Conservation (phyloP, 805 yeast species). For the Schwanniomyces polymorphus region DNA sequence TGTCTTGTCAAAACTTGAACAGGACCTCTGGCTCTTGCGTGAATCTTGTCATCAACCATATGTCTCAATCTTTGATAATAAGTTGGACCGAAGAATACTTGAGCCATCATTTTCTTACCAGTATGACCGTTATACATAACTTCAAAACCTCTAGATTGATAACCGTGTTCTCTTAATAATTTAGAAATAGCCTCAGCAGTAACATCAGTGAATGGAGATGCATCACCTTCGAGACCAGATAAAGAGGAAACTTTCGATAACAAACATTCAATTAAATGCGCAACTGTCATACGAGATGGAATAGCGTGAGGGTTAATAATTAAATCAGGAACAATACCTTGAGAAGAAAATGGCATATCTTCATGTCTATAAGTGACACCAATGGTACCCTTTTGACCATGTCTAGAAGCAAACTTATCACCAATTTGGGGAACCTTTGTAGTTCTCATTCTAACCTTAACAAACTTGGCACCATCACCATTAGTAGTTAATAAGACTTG, state of each 20-base stretch:
- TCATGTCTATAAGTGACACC: slow-evolving; percentile 98
- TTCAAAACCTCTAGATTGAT: slow-evolving; percentile 97
- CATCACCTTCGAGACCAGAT: slow-evolving; percentile 98
- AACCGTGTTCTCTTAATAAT: slow-evolving; percentile 90
- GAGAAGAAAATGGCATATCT: slow-evolving; percentile 96
- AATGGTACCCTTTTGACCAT: slow-evolving; percentile 99
- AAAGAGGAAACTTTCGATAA: slow-evolving; percentile 91
- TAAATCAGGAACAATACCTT: slow-evolving; percentile 96
- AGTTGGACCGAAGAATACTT: slow-evolving; percentile 99
- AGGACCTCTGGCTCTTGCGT: slow-evolving; percentile 99
- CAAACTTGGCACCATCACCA: slow-evolving; percentile 97
- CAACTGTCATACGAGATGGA: slow-evolving; percentile 99
- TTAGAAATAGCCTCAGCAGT: slow-evolving; percentile 96
- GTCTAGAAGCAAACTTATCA: slow-evolving; percentile 98
- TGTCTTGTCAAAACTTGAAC: slow-evolving; percentile 97
- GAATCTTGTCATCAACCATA: slow-evolving; percentile 99
- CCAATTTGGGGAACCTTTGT: slow-evolving; percentile 99
- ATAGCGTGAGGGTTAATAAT: slow-evolving; percentile 99
- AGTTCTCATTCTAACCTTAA: slow-evolving; percentile 98
- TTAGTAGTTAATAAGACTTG: slow-evolving; percentile 96
- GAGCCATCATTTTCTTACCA: slow-evolving; percentile 97
- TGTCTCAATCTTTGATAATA: slow-evolving; percentile 98
- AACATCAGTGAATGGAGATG: slow-evolving; percentile 97
- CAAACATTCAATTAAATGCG: slow-evolving; percentile 97
- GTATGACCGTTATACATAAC: slow-evolving; percentile 99